These are phyloP conservation scores for Seiridium cupressi DNA, from an alignment of 2,329 filamentous ascomycete genomes.

Conservation along the genomic window DNA sequence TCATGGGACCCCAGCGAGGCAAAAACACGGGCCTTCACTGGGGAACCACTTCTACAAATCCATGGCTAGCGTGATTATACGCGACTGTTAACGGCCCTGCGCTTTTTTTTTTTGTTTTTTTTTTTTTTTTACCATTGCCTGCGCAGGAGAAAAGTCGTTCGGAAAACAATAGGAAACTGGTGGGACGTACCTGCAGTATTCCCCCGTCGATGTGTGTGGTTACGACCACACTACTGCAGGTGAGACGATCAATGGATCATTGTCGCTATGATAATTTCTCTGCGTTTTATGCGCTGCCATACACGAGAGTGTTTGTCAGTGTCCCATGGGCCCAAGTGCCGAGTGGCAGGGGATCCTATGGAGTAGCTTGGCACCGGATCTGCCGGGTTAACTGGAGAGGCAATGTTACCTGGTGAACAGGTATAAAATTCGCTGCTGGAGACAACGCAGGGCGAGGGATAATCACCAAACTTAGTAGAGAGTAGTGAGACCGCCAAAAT, in stretches of 20 bases:
- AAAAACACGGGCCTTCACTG: no score
- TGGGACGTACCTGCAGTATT: background rate
- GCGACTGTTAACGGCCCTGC: no score
- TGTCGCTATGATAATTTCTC: background rate
- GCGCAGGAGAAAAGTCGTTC: background rate
- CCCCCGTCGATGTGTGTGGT: background rate
- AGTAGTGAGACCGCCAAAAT: background rate
- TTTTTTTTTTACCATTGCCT: background rate
- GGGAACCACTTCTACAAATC: no score
- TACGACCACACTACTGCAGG: conserved; percentile 2
- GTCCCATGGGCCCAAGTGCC: background rate
- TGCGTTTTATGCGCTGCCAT: background rate
- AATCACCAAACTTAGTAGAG: background rate
- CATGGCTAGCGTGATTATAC: no score
- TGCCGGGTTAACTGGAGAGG: background rate
- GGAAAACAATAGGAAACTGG: conserved; percentile 1
- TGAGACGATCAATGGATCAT: conserved; percentile 1
- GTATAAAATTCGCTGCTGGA: background rate
- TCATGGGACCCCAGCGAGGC: no score
- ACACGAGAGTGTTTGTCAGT: background rate
- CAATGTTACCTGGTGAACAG: background rate
- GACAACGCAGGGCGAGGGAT: background rate
- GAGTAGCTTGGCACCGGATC: background rate
- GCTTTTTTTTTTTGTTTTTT: no score
- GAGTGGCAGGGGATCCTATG: background rate